Percentiles rank a stretch among this genome's conserved stretches.
phyloP scores from a whole-genome alignment of 2,329 filamentous ascomycete genomes.

The Hypomyces rosellus region DNA sequence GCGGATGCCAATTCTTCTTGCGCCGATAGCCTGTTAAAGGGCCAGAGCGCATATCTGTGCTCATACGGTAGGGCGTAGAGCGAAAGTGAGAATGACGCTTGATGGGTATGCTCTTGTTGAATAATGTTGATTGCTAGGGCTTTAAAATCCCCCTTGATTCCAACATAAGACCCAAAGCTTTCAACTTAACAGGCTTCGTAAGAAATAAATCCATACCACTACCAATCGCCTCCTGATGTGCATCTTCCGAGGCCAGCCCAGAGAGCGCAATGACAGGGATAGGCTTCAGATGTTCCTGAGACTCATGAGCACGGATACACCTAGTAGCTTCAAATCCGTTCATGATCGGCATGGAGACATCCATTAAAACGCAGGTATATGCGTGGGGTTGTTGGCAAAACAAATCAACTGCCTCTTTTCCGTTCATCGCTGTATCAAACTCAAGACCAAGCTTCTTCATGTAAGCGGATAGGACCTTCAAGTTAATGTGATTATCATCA shows the following conservation, averaged over 20 bases:
- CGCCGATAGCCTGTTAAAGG: no score
- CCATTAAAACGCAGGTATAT: slow-evolving; percentile 29
- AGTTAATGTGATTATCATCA: slow-evolving; percentile 33
- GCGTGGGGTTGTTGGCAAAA: slow-evolving; percentile 12
- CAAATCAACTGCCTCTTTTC: slow-evolving; percentile 21
- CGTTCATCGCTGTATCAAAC: slow-evolving; percentile 20
- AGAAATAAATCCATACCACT: slow-evolving; percentile 47
- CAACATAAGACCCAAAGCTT: slow-evolving; percentile 22
- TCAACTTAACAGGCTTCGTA: slow-evolving; percentile 43
- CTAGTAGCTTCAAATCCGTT: slow-evolving; percentile 42
- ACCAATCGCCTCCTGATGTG: slow-evolving; percentile 44
- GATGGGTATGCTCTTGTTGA: no score
- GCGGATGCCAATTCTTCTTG: no score
- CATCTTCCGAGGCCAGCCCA: slow-evolving; percentile 39
- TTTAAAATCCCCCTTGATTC: slow-evolving; percentile 6
- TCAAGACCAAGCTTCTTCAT: slow-evolving; percentile 22
- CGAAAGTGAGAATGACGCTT: no score
- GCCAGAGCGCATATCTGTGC: no score
- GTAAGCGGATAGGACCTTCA: slow-evolving; percentile 23
- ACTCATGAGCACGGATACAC: slow-evolving; percentile 40
- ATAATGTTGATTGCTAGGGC: no score
- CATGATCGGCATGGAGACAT: slow-evolving; percentile 50
- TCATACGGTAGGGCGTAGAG: no score
- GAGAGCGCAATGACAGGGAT: slow-evolving; percentile 45
- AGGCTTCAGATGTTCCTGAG: slow-evolving; percentile 27